Base-by-base conservation (phyloP, 176 grass and related monocot species). In the Aegilops speltoides region DNA sequence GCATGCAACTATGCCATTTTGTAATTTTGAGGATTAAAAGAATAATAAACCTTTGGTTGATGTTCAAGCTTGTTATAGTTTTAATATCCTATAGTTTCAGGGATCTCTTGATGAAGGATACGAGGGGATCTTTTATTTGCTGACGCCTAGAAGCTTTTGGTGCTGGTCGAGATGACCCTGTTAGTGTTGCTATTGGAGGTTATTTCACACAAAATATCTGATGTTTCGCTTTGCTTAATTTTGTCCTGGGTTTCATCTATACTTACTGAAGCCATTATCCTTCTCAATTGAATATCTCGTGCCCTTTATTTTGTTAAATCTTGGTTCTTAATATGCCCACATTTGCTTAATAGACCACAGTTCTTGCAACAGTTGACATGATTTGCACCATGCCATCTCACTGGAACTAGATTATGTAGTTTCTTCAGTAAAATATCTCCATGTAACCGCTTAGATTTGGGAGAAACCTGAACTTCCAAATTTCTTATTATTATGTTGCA, bases 111-210 rank as follows among this genome's bases (percentile, higher is more conserved):
- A 95, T 89, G 94, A 94, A 81, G 93, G 88, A 82, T 96, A 91
- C 68, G 65, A 64, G 93, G 92, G 38, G 92, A 98, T 80, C 82
- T 96, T n/a, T 69, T 92, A 81, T 98, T 96, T 86, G 93, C 93
- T 5, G 90, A 94, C 68, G 89, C 90, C 77, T 98, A 73, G 86
- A 96, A 91, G 88, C 89, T 84, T 98, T 98, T 77, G 96, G 96
- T 88, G 96, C 96, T 85, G 93, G 88, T 78, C 92, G 89, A 80
- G 93, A 98, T 84, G 96, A 96, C 29, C 96, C 93, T 90, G 48
- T 92, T 82, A 98, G 93, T 88, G 88, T 98, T 20, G 93, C 93
- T 64, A 96, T 98, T 88, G 96, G 96, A 94, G 96, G 96, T 98
- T 86, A 80, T 90, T 72, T 64, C 33, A 88, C 79, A 59, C n/a